Base-by-base conservation (phyloP, 2,329 filamentous ascomycete genomes). In the Aureobasidium leucospermi region DNA sequence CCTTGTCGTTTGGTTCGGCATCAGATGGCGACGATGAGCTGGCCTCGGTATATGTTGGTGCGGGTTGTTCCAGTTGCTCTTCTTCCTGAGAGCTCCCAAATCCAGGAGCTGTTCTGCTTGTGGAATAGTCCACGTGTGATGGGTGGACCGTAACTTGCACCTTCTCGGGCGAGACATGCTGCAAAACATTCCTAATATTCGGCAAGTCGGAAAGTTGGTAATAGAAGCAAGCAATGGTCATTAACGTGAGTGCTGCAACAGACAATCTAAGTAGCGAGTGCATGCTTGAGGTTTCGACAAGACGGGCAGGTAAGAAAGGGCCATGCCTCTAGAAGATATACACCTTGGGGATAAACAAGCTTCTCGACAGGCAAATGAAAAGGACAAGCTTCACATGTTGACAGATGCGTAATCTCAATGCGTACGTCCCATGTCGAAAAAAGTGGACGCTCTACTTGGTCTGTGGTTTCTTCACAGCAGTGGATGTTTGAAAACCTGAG, bases 141-240 rank as follows among this genome's bases (percentile, higher is more conserved):
- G 42, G 5, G 7, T 16, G 6, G 0, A 15, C 29, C 6, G 48
- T 15, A 34, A 31, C 29, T 36, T 45, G 11, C 0, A 15, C 34
- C 2, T 56, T 4, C 16, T 16, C 29, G 6, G 41, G 41, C 11
- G 52, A 36, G 4, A 15, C 7, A 0, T 31, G 23, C 11, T 10
- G 52, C 16, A 56, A 15, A 15, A 16, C 10, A 23, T 13, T 6
- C 29, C 6, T 45, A 6, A 56, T 3, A 8, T 36, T 29, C n/a
- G 41, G 52, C 4, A 56, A n/a, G 28, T 56, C 52, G 7, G 52
- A 56, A 6, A 56, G 29, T 7, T 45, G 52, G 41, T 45, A 56
- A 31, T 45, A 56, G 31, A 56, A 56, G 16, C 41, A 43, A 31
- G 38, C 11, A 6, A 56, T 31, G 2, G 31, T 56, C 16, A 45